A percentile compares a stretch with the other conserved stretches of the same genome.
phyloP scores from a whole-genome alignment of 768 basidiomycete species.

The Boletus subparvulus region DNA sequence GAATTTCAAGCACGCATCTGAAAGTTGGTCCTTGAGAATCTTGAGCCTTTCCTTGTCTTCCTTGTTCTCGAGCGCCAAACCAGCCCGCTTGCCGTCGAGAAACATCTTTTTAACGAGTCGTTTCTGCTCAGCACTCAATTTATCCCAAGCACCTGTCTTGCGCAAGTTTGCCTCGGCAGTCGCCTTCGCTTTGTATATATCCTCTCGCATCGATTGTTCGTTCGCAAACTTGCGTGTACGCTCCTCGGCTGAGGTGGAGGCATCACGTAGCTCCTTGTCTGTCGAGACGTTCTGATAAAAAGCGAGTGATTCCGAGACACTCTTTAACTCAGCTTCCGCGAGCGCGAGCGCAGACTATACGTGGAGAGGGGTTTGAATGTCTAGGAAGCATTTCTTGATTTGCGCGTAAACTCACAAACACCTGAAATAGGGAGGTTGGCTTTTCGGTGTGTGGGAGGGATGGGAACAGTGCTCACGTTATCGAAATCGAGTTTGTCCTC shows the following conservation, averaged over 20 bases:
- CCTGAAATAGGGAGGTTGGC: conserved; percentile 38
- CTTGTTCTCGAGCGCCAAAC: conserved; percentile 68
- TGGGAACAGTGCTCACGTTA: conserved; percentile 46
- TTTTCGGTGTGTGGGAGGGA: background rate
- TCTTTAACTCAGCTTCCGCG: conserved; percentile 55
- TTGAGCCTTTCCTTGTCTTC: conserved; percentile 55
- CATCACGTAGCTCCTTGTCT: conserved; percentile 70
- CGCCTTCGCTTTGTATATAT: conserved; percentile 70
- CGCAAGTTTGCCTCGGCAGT: conserved; percentile 68
- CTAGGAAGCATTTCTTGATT: background rate
- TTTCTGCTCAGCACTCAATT: conserved; percentile 64
- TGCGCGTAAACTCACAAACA: conserved; percentile 57
- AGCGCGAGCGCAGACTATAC: conserved; percentile 57
- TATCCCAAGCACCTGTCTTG: conserved; percentile 57
- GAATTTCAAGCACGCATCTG: conserved; percentile 71
- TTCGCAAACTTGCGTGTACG: conserved; percentile 66
- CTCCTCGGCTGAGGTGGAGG: conserved; percentile 69
- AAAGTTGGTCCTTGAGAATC: conserved; percentile 70
- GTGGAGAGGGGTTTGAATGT: conserved; percentile 13
- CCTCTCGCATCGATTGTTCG: conserved; percentile 75
- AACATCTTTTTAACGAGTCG: conserved; percentile 79
- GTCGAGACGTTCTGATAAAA: conserved; percentile 84
- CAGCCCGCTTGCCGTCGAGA: conserved; percentile 74
- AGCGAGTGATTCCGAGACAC: conserved; percentile 52
- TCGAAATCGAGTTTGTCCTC: conserved; percentile 61